A percentile compares a stretch with the other conserved stretches of the same genome.
Conservation (phyloP, 352 stramenopile genomes). For the Phytopythium oedochilum region DNA sequence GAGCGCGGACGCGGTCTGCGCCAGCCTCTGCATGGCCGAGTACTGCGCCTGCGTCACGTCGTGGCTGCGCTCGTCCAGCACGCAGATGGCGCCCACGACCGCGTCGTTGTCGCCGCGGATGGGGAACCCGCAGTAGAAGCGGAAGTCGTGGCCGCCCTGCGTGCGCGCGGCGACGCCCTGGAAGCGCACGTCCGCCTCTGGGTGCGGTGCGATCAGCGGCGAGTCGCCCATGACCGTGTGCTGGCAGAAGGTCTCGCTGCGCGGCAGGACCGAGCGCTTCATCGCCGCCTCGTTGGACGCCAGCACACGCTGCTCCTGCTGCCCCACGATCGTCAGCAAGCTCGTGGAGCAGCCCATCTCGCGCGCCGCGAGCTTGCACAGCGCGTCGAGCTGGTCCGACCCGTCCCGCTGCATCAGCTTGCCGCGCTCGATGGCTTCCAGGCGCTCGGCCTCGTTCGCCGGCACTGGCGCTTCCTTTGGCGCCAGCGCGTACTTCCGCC, state of each 20-base stretch:
- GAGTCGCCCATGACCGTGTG: constrained; percentile 42
- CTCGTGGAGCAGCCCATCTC: constrained; percentile 53
- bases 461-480: constrained; percentile 28
- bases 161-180: constrained; percentile 13
- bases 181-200: constrained; percentile 53
- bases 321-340: constrained; percentile 50
- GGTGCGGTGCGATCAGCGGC: constrained; percentile 44
- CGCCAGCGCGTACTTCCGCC: constrained; percentile 34
- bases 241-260: constrained; percentile 40
- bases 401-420: constrained; percentile 33
- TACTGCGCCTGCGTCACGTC: constrained; percentile 45
- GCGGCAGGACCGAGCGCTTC: constrained; percentile 12
- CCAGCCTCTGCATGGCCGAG: constrained; percentile 26
- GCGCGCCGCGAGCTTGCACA: constrained; percentile 49
- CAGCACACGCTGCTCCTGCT: constrained; percentile 39
- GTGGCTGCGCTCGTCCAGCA: constrained; percentile 28
- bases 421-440: constrained; percentile 33
- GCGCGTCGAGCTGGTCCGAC: constrained; percentile 51
- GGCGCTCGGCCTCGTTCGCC: constrained; percentile 28
- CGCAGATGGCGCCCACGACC: constrained; percentile 48
- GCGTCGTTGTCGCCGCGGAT: constrained; percentile 21
- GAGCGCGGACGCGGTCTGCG: constrained; percentile 40
- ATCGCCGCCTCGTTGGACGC: constrained; percentile 21
- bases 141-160: constrained; percentile 26
- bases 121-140: constrained; percentile 50